A percentile compares a stretch with the other conserved stretches of the same genome.
Conservation (phyloP, 2,329 filamentous ascomycete species). For the Helotiales sp. region DNA sequence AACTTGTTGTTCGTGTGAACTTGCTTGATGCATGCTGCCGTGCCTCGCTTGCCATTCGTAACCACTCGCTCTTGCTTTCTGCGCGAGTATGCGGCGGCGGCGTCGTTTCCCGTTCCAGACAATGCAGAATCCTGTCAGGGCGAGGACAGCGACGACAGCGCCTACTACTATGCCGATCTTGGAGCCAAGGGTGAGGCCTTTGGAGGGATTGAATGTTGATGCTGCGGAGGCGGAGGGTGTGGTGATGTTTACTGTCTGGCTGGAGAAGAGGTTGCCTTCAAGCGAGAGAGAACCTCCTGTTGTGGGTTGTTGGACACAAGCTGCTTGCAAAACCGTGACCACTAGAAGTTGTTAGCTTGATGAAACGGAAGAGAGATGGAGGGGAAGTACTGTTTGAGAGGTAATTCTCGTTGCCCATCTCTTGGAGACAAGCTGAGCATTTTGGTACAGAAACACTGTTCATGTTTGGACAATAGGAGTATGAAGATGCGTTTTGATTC, state of each 20-base stretch:
- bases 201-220: slow-evolving; percentile 6
- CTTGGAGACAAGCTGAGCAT: slow-evolving; percentile 50
- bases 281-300: slow-evolving; percentile 50
- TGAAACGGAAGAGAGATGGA: not conserved
- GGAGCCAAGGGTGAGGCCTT: slow-evolving; percentile 50
- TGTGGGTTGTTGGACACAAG: slow-evolving; percentile 52
- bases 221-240: slow-evolving; percentile 43
- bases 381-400: slow-evolving; percentile 53
- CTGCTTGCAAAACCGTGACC: slow-evolving; percentile 53
- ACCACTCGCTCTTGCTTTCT: slow-evolving; percentile 31
- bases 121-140: slow-evolving; percentile 50
- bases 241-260: slow-evolving; percentile 48
- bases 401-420: slow-evolving; percentile 39
- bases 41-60: slow-evolving; percentile 28
- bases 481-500: slow-evolving; percentile 44
- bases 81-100: slow-evolving; percentile 51
- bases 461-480: slow-evolving; percentile 56
- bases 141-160: slow-evolving; percentile 48
- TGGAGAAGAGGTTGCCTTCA: slow-evolving; percentile 53
- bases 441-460: slow-evolving; percentile 40
- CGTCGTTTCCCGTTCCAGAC: slow-evolving; percentile 57
- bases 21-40: not conserved
- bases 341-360: slow-evolving; percentile 38
- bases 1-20: not conserved
- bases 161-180: slow-evolving; percentile 60